A percentile compares a stretch with the other conserved stretches of the same genome.
These are phyloP conservation scores for Rubroboletus pulcherrimus DNA, from an alignment of 768 basidiomycete species.

Conservation along the genomic window DNA sequence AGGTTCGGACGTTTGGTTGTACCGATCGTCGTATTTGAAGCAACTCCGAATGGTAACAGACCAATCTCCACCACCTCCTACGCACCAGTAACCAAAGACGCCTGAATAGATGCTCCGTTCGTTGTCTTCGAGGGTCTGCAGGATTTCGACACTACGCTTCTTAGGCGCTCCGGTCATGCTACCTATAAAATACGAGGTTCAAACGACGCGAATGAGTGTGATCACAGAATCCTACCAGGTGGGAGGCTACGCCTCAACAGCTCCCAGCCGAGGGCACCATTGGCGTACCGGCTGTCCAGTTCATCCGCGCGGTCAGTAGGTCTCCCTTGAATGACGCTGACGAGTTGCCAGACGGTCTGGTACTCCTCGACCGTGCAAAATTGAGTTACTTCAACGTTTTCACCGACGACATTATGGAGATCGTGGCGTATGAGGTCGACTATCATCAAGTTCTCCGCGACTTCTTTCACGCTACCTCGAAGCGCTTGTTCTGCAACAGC, in stretches of 20 bases:
- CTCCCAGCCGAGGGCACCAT: slow-evolving; percentile 66
- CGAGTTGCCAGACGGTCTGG: slow-evolving; percentile 92
- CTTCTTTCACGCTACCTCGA: slow-evolving; percentile 75
- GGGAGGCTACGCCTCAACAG: slow-evolving; percentile 77
- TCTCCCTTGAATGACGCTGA: slow-evolving; percentile 85
- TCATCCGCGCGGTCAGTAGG: slow-evolving; percentile 35
- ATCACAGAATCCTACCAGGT: slow-evolving; percentile 53
- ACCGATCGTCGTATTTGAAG: slow-evolving; percentile 60
- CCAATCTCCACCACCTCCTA: slow-evolving; percentile 88
- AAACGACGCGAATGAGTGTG: background rate
- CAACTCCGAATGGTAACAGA: slow-evolving; percentile 93
- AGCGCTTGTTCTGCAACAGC: slow-evolving; percentile 62
- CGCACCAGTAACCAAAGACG: slow-evolving; percentile 89
- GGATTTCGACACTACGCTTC: slow-evolving; percentile 86
- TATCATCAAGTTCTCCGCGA: slow-evolving; percentile 98
- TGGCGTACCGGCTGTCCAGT: slow-evolving; percentile 34
- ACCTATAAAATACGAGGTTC: slow-evolving; percentile 41
- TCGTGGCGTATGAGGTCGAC: slow-evolving; percentile 95
- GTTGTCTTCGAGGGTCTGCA: slow-evolving; percentile 71
- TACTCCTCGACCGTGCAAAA: slow-evolving; percentile 90
- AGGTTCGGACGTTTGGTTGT: slow-evolving; percentile 9
- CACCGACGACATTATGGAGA: slow-evolving; percentile 78
- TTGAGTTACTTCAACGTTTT: slow-evolving; percentile 76
- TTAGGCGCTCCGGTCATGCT: slow-evolving; percentile 99
- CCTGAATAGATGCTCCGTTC: slow-evolving; percentile 86